phyloP scores from a whole-genome alignment of 192 early-diverging fungal genomes.

The Backusella morwellensis region DNA sequence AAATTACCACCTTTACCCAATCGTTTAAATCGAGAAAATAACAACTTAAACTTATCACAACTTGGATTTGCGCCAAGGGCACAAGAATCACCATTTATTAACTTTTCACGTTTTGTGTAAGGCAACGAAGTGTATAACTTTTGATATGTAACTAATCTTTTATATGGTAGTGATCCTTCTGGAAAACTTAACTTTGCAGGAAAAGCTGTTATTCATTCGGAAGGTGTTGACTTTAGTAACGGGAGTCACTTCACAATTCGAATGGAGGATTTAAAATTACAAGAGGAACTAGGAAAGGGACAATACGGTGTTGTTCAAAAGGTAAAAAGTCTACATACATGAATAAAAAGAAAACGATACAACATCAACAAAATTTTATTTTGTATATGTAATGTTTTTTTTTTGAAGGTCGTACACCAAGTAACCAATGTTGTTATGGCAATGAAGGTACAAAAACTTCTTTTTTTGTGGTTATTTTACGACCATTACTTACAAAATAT shows the following conservation, averaged over 20 bases:
- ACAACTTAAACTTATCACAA: not conserved
- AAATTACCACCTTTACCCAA: not conserved
- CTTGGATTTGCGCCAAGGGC: not conserved
- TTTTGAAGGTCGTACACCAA: conserved; percentile 60
- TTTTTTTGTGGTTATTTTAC: not conserved
- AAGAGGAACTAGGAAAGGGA: conserved; percentile 58
- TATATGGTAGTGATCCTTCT: not conserved
- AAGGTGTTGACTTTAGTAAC: not conserved
- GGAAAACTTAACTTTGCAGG: not conserved
- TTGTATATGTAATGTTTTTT: not conserved
- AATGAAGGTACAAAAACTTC: conserved; percentile 53
- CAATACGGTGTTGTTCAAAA: conserved; percentile 91
- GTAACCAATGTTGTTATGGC: conserved; percentile 91
- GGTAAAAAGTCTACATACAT: conserved; percentile 25
- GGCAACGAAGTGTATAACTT: not conserved
- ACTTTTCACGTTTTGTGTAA: not conserved
- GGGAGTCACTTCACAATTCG: too few species aligned
- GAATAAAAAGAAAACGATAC: not conserved
- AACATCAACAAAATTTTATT: not conserved
- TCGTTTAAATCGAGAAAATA: not conserved
- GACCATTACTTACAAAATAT: not conserved
- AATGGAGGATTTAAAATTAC: too few species aligned
- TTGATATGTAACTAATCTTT: not conserved
- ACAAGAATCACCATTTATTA: not conserved
- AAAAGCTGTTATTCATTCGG: not conserved